Percentiles rank a stretch among this genome's conserved stretches.
These are phyloP conservation scores for Willaertia magna DNA, from an alignment of 208 protist genomes.

Conservation along the genomic window DNA sequence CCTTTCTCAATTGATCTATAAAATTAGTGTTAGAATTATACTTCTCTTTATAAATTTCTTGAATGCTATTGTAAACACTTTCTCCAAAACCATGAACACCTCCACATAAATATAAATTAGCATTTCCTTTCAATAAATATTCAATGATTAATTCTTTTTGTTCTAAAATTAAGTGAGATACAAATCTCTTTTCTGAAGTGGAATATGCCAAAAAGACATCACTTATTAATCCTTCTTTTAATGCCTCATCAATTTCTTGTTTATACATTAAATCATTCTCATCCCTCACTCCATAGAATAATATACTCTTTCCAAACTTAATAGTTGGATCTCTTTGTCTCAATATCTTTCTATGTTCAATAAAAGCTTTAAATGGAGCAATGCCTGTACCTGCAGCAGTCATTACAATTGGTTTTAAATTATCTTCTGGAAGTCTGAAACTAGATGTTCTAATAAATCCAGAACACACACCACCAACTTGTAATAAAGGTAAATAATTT, in stretches of 20 bases:
- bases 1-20: not conserved
- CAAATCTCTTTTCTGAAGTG: not conserved
- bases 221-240: slow-evolving; percentile 41
- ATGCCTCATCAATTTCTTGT: slow-evolving; percentile 29
- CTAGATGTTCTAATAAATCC: slow-evolving; percentile 59
- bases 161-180: not conserved
- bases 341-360: slow-evolving; percentile 44
- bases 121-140: not conserved
- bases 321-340: not conserved
- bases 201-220: slow-evolving; percentile 61
- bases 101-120: not conserved
- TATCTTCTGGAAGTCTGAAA: slow-evolving; percentile 67
- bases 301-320: slow-evolving; percentile 2
- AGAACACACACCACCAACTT: not conserved
- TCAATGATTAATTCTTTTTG: not conserved
- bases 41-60: not conserved
- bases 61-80: not conserved
- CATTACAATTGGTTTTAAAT: slow-evolving; percentile 68
- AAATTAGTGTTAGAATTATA: not conserved
- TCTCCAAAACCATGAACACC: not conserved
- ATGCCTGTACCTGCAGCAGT: slow-evolving; percentile 50
- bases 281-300: slow-evolving; percentile 50
- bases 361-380: slow-evolving; percentile 40
- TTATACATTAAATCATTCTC: slow-evolving; percentile 38
- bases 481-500: not conserved